phyloP scores from a whole-genome alignment of 2,329 filamentous ascomycete genomes.

The Microdochium nivale region DNA sequence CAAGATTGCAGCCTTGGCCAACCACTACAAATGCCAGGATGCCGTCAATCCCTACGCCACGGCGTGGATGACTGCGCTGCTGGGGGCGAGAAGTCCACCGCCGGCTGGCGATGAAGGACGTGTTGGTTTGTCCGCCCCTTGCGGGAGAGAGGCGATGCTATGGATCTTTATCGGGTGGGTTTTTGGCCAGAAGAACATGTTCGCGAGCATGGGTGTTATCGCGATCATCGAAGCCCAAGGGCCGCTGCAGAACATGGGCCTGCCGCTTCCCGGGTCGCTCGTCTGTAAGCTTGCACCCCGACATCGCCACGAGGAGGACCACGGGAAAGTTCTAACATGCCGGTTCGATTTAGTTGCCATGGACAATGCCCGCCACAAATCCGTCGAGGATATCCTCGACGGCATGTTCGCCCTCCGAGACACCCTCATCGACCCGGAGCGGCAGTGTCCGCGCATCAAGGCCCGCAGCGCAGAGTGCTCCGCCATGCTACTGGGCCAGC shows the following conservation, averaged over 20 bases:
- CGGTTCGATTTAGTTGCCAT: neutral
- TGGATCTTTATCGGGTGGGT: neutral
- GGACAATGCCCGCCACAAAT: neutral
- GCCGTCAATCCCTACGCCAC: neutral
- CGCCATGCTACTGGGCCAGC: neutral
- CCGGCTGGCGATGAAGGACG: too few species aligned
- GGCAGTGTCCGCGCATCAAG: neutral
- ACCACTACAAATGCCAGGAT: neutral
- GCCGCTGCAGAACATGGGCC: neutral
- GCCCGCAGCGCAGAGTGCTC: neutral
- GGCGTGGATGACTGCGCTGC: neutral
- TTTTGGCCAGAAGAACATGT: neutral
- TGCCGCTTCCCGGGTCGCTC: neutral
- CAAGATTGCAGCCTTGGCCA: neutral
- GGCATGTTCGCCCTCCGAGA: neutral
- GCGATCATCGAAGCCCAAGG: neutral
- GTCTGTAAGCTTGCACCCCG: neutral
- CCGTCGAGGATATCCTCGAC: neutral
- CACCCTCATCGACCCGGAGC: neutral
- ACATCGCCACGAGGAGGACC: neutral
- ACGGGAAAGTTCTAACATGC: neutral
- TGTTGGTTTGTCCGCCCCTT: neutral
- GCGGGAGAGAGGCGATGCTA: neutral
- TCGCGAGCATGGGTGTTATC: neutral
- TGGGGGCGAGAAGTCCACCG: neutral